These are phyloP conservation scores for Penicillium capsulatum DNA, from an alignment of 2,329 filamentous ascomycete species.

Conservation along the genomic window DNA sequence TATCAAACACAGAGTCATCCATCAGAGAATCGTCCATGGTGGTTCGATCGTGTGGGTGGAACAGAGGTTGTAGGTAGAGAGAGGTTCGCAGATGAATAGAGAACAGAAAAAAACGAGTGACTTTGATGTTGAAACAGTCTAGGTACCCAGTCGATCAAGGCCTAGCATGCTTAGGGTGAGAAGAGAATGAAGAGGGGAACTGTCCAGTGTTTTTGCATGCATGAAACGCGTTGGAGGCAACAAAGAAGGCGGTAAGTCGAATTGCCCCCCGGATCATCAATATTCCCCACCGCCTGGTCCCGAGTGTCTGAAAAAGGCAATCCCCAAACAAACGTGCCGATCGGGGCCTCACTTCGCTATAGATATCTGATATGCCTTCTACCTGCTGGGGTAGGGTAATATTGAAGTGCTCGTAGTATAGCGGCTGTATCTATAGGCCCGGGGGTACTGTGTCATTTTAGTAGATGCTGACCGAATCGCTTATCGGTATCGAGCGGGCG, in stretches of 20 bases:
- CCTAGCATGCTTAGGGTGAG: constrained; percentile 14
- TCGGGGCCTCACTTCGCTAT: too few relatives aligned
- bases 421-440: too few relatives aligned
- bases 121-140: not conserved
- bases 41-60: too few relatives aligned
- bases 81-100: not conserved
- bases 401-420: too few relatives aligned
- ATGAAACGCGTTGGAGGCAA: constrained; percentile 27
- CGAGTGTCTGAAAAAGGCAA: constrained; percentile 25
- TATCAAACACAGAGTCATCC: constrained; percentile 59
- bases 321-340: constrained; percentile 30
- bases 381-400: too few relatives aligned
- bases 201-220: constrained; percentile 19
- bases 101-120: constrained; percentile 9
- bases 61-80: not conserved
- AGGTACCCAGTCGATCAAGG: constrained; percentile 1
- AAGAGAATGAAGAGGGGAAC: constrained; percentile 11
- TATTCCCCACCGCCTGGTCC: constrained; percentile 24
- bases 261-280: constrained; percentile 25
- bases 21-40: constrained; percentile 48
- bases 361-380: too few relatives aligned
- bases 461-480: too few relatives aligned
- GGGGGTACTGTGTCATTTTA: too few relatives aligned
- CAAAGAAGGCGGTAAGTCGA: constrained; percentile 17
- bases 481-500: too few relatives aligned